These are phyloP conservation scores for Backusella circina DNA, from an alignment of 192 early-diverging fungal genomes.

Conservation along the genomic window DNA sequence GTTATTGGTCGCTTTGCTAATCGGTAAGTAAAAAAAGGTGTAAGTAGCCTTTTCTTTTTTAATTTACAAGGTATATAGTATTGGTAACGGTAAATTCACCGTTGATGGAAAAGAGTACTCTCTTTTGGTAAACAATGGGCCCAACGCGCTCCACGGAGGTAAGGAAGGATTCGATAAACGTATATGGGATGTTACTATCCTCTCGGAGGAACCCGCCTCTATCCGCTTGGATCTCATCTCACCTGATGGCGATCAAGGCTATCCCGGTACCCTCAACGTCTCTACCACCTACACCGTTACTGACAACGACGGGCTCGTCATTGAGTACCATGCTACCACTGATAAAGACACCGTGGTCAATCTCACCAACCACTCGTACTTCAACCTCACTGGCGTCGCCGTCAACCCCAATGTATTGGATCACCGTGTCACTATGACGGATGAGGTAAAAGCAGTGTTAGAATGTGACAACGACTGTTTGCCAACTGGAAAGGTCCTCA, in stretches of 20 bases:
- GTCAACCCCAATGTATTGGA: slow-evolving; percentile 40
- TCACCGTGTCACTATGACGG: slow-evolving; percentile 48
- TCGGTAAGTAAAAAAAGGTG: slow-evolving; percentile 33
- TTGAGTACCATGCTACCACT: slow-evolving; percentile 47
- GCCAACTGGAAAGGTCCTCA: slow-evolving; percentile 68
- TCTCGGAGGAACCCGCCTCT: slow-evolving; percentile 39
- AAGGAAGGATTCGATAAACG: slow-evolving; percentile 67
- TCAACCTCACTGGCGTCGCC: slow-evolving; percentile 75
- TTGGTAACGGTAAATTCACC: slow-evolving; percentile 55
- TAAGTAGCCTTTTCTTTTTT: background rate
- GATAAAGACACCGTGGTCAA: slow-evolving; percentile 62
- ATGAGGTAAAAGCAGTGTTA: slow-evolving; percentile 50
- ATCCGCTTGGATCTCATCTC: slow-evolving; percentile 57
- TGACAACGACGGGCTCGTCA: slow-evolving; percentile 45
- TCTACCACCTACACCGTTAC: slow-evolving; percentile 58
- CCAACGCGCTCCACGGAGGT: slow-evolving; percentile 83
- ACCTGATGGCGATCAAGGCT: slow-evolving; percentile 73
- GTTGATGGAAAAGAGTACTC: slow-evolving; percentile 54
- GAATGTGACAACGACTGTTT: slow-evolving; percentile 52
- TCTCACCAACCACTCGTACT: slow-evolving; percentile 87
- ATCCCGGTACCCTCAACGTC: slow-evolving; percentile 66
- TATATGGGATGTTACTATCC: slow-evolving; percentile 49
- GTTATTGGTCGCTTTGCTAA: slow-evolving; percentile 75
- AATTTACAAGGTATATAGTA: slow-evolving; percentile 29
- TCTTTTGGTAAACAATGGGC: slow-evolving; percentile 65